Conservation (phyloP, 495 filamentous ascomycete genomes). For the Astrothelium macrocarpum region DNA sequence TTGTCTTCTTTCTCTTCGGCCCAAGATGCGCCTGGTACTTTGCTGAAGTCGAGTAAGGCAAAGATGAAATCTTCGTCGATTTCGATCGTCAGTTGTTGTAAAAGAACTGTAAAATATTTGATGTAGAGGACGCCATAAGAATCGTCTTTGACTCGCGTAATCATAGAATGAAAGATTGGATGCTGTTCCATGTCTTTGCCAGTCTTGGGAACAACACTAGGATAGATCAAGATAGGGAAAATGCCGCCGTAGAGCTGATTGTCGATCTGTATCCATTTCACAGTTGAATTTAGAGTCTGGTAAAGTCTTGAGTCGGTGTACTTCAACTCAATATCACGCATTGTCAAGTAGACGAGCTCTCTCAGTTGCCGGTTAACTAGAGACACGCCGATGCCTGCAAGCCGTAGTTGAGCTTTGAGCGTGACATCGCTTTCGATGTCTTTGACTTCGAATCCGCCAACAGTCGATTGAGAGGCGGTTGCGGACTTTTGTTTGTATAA, state of each 20-base stretch:
- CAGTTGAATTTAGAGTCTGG: conserved; percentile 76
- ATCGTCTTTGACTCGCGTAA: conserved; percentile 94
- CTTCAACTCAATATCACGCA: conserved; percentile 84
- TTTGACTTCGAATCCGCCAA: conserved; percentile 84
- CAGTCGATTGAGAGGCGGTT: conserved; percentile 45
- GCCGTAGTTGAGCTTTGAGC: conserved; percentile 75
- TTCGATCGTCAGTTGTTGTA: conserved; percentile 97
- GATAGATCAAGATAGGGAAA: conserved; percentile 94
- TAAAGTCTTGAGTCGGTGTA: conserved; percentile 86
- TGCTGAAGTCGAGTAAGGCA: conserved; percentile 88
- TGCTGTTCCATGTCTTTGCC: conserved; percentile 95
- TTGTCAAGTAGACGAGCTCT: conserved; percentile 87
- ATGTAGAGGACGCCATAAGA: conserved; percentile 97
- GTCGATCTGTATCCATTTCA: conserved; percentile 99
- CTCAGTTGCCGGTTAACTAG: conserved; percentile 85
- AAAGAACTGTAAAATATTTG: conserved; percentile 86
- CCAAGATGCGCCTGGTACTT: conserved; percentile 90
- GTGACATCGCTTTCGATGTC: conserved; percentile 74
- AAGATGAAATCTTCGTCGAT: conserved; percentile 98
- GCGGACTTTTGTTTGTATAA: conserved; percentile 76
- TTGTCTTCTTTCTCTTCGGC: conserved; percentile 70
- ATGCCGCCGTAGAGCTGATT: conserved; percentile 97
- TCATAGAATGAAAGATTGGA: conserved; percentile 82
- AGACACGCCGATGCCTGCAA: conserved; percentile 88
- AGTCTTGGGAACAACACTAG: conserved; percentile 96